Evolutionary conservation across 2,329 filamentous ascomycete species (phyloP), one percentile per base, ranked within the genome.

Genomic region (Trichothecium roseum): DNA sequence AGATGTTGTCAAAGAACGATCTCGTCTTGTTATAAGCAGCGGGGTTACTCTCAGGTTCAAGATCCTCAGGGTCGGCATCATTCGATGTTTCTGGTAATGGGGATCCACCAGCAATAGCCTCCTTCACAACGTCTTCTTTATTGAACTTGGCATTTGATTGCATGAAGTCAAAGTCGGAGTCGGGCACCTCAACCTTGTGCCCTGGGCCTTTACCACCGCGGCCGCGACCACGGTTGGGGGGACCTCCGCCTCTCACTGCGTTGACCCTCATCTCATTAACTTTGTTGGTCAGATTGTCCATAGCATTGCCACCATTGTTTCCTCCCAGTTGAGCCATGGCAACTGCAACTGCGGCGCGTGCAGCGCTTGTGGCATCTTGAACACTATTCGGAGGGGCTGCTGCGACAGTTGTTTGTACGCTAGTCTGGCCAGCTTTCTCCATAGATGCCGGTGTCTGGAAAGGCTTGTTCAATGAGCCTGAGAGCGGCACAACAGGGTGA

Each of bases 1-100:
- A 94, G 44, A 98, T 95, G 58, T 98, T 95, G 62, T 98, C 91
- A 53, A 98, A 98, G 69, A 98, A 98, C 2, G 86, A 94, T 4
- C 66, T 78, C 5, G 79, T 72, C 61, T 87, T 94, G 66, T 95
- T 89, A 63, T 98, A 98, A 0, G 76, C 68, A 10, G 59, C 45
- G 12, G 66, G 62, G 6, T 66, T 64, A 14, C 59, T 51, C 10
- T 67, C 59, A 2, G 68, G 58, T 12, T 60, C 54, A 8, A 42
- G 20, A 2, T 68, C 57, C 27, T 67, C 60, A 0, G 55, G 43
- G 8, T 47, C 47, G 9, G 54, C 42, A 6, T 58, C 62, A 22
- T 63, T 63, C 0, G 66, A 54, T 4, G 62, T 62, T 32, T 81
- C 75, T 28, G 64, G 62, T 17, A 69, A 51, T 5, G 86, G 83